Evolutionary conservation across 129 eudicot species (phyloP), one percentile per base, ranked within the genome.

Genomic region (Kitagawia praeruptora): DNA sequence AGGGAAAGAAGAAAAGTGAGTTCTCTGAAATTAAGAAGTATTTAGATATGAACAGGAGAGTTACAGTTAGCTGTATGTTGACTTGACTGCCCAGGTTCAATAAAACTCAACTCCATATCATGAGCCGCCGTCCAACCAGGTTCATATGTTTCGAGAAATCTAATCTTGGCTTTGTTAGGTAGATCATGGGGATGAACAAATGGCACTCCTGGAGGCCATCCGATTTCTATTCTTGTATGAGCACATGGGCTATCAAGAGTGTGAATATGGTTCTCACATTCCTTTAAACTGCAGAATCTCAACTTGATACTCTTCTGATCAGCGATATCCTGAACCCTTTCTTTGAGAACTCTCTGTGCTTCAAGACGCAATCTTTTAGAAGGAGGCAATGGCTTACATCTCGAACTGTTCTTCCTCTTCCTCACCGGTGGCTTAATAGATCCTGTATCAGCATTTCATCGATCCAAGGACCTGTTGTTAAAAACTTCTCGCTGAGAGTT

Each of bases 151-250:
- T 96, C 99, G 76, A 96, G 99, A 85, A 92, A 96, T 45, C 96
- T 96, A 82, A 92, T 87, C 80, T 96, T 96, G 25, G 99, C 97
- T 89, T 96, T 96, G 85, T 95, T 96, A 38, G 99, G 99, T 38
- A 96, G 91, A 84, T 96, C 99, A 77, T 96, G 99, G 11, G 99
- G 99, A 85, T 96, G 99, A 82, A 96, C 99, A 87, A 96, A 96
- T 4, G 99, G 99, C n/a, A 89, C 93, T 47, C 93, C 93, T 1
- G 89, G 86, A 34, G 93, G 93, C 93, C 93, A 89, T n/a, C 93
- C 93, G 74, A 89, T 87, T 83, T 89, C 93, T 85, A 85, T 85
- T 75, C 93, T 87, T 75, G 84, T 81, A 80, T 78, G 78, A 40
- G 93, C 86, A 75, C 93, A 96, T 23, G 99, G 99, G 78, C 97